Percentiles rank a stretch among this genome's conserved stretches.
Evolutionary conservation across 345 rosid species (phyloP).

Genomic region (Triadica sebifera): DNA sequence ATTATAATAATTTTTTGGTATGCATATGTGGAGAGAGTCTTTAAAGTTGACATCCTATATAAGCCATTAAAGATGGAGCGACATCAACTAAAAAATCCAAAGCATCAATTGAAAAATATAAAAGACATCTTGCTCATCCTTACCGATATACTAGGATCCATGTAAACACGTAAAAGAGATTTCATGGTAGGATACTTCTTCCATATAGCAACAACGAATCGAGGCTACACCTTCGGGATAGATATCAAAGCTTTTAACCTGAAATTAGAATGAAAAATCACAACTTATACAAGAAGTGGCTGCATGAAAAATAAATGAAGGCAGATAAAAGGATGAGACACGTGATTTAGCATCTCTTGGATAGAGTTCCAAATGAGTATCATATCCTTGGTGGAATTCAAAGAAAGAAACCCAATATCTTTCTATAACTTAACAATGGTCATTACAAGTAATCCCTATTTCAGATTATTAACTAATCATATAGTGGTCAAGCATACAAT

Average conservation of each 20-base stretch:
- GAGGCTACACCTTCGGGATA: constrained; percentile 95
- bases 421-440: neutral
- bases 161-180: constrained; percentile 75
- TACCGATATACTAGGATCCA: constrained; percentile 78
- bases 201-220: constrained; percentile 79
- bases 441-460: neutral
- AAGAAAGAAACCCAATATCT: neutral
- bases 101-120: neutral
- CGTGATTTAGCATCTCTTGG: neutral
- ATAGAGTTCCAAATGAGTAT: neutral
- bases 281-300: neutral
- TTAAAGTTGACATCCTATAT: neutral
- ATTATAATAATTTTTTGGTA: too few relatives aligned
- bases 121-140: constrained; percentile 27
- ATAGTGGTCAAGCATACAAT: too few relatives aligned
- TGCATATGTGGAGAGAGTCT: neutral
- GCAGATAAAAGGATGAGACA: neutral
- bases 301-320: too few relatives aligned
- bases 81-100: neutral
- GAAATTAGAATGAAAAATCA: constrained; percentile 17
- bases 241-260: constrained; percentile 93
- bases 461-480: neutral
- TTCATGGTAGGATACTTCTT: constrained; percentile 94
- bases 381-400: neutral
- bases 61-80: neutral